Evolutionary conservation across 345 rosid genomes (phyloP).

Genomic region (Turnera subulata): DNA sequence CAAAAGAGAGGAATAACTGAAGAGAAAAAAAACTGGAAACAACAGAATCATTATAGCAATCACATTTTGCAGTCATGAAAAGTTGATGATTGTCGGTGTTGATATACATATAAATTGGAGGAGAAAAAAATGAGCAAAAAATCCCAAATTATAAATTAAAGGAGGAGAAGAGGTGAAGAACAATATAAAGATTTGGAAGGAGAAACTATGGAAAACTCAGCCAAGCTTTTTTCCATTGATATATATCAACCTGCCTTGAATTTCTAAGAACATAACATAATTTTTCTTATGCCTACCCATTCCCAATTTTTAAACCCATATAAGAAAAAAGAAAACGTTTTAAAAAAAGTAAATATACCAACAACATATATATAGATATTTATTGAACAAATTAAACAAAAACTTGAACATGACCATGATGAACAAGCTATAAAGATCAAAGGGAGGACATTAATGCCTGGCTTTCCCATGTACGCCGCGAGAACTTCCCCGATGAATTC

Average conservation of each 20-base stretch:
- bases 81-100: too few species aligned
- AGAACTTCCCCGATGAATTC: slow-evolving; percentile 1
- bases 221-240: background rate
- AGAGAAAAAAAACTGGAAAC: too few species aligned
- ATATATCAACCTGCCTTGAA: slow-evolving; percentile 6
- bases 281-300: background rate
- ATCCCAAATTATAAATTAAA: too few species aligned
- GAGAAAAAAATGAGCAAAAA: too few species aligned
- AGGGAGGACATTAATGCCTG: slow-evolving; percentile 40
- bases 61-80: too few species aligned
- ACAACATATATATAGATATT: too few species aligned
- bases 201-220: background rate
- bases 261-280: too few species aligned
- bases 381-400: background rate
- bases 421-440: background rate
- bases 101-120: too few species aligned
- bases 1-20: too few species aligned
- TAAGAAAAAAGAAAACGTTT: background rate
- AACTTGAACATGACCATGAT: background rate
- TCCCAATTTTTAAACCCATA: background rate
- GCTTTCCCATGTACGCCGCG: slow-evolving; percentile 65
- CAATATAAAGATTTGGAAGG: background rate
- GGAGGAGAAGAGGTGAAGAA: too few species aligned
- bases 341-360: background rate
- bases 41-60: too few species aligned